Evolutionary conservation across 768 basidiomycete genomes (phyloP), one percentile per base, ranked within the genome.

Genomic region (Leccinum rimulosum): DNA sequence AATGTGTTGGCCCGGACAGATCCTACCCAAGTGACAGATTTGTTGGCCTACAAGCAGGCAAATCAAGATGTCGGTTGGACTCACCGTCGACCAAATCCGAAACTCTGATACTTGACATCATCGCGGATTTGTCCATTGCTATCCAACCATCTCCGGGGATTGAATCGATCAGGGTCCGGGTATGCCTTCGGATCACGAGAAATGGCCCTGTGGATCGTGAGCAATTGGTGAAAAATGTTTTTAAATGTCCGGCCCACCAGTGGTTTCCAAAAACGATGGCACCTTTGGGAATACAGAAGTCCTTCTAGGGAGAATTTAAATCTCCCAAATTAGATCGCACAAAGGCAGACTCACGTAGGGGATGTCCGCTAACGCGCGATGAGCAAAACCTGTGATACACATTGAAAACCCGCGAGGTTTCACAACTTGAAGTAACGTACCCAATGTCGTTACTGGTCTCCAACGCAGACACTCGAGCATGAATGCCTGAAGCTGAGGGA

Each of bases 1-100:
- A 33, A 89, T 80, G 67, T 86, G 80, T 64, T 83, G 81, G 0
- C 87, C 87, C 0, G 86, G 86, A 59, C 87, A 89, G 6, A 87
- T 77, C n/a, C 86, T 82, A 17, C 6, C n/a, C 11, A 22, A 55
- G 28, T 12, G 14, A 35, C 31, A 50, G 40, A 43, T 1, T 15
- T 38, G 15, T 60, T 15, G 48, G 61, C 30, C 11, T 3, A 22
- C 25, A 19, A 19, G 6, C 5, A 9, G 1, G 14, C 3, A 45
- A 11, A 25, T 8, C 6, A 28, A 22, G 11, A 17, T 17, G 30
- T 33, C 22, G 52, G 25, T 27, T 15, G 6, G 50, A 17, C 57
- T 55, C 35, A 74, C 76, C 72, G 66, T 61, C 83, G 70, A 14
- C 84, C 85, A 55, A 84, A 85, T 1, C 85, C 84, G 55, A 84